These are phyloP conservation scores for Colletotrichum tanaceti DNA, from an alignment of 2,329 filamentous ascomycete genomes.

Conservation along the genomic window DNA sequence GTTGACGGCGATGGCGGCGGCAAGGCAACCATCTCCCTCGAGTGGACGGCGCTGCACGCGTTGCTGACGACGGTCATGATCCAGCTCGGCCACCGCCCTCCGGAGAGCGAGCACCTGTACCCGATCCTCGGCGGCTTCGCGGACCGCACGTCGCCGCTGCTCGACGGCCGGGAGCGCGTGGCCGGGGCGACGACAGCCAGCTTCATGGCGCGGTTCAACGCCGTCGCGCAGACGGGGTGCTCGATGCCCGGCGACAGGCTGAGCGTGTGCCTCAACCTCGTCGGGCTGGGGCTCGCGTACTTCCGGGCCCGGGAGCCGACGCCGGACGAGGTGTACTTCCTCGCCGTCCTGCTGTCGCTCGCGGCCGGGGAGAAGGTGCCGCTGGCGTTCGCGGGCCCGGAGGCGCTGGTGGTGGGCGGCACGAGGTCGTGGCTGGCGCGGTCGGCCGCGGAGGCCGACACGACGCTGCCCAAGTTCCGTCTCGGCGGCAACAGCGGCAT, in stretches of 20 bases:
- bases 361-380: slow-evolving; percentile 15
- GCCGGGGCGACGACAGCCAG: background rate
- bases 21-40: background rate
- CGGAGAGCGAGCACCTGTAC: slow-evolving; percentile 3
- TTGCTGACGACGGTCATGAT: slow-evolving; percentile 4
- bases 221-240: slow-evolving; percentile 20
- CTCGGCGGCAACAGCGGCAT: background rate
- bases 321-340: slow-evolving; percentile 14
- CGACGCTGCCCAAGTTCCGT: slow-evolving; percentile 17
- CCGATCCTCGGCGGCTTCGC: slow-evolving; percentile 25
- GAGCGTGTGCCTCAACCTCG: slow-evolving; percentile 25
- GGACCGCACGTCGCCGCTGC: slow-evolving; percentile 20
- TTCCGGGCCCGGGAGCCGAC: slow-evolving; percentile 2
- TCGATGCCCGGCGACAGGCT: slow-evolving; percentile 22
- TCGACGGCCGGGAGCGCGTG: slow-evolving; percentile 6
- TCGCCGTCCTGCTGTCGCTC: slow-evolving; percentile 2
- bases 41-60: slow-evolving; percentile 14
- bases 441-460: slow-evolving; percentile 12
- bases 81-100: slow-evolving; percentile 5
- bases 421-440: slow-evolving; percentile 10
- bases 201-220: slow-evolving; percentile 29
- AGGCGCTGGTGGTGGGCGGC: background rate
- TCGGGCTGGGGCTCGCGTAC: slow-evolving; percentile 22
- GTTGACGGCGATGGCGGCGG: background rate
- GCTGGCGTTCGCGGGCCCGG: slow-evolving; percentile 1